phyloP scores from a whole-genome alignment of 441 rosid genomes.

The Eutrema salsugineum region DNA sequence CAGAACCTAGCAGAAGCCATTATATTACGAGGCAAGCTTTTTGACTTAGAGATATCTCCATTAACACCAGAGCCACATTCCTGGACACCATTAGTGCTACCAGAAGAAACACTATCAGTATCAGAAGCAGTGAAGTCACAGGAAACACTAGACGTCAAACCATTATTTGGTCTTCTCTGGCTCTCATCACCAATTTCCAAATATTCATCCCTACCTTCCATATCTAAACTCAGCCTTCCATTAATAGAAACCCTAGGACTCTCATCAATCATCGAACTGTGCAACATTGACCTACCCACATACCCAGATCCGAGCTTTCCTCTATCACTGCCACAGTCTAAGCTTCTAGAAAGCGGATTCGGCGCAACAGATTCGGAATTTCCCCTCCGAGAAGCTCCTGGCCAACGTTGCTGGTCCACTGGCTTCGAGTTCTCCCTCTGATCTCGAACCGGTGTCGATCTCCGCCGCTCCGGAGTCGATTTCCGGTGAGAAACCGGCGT shows the following conservation, averaged over 20 bases:
- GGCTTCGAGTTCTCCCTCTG: constrained; percentile 61
- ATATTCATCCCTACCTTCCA: constrained; percentile 32
- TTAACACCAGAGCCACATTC: constrained; percentile 46
- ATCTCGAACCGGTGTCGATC: constrained; percentile 36
- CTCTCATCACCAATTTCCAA: constrained; percentile 34
- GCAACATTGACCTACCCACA: constrained; percentile 54
- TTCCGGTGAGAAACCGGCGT: constrained; percentile 49
- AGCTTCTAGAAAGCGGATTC: constrained; percentile 42
- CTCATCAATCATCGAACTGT: constrained; percentile 44
- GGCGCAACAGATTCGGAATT: constrained; percentile 1
- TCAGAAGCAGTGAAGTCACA: constrained; percentile 60
- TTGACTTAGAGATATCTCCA: constrained; percentile 29
- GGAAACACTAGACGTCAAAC: constrained; percentile 28
- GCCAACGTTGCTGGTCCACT: constrained; percentile 69
- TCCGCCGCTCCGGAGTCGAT: constrained; percentile 77
- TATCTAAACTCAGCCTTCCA: constrained; percentile 47
- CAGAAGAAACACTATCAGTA: constrained; percentile 76
- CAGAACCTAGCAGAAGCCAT: constrained; percentile 59
- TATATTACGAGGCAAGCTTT: constrained; percentile 41
- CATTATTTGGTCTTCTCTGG: constrained; percentile 29
- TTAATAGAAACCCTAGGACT: constrained; percentile 41
- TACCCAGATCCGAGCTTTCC: constrained; percentile 53
- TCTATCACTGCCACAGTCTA: constrained; percentile 58
- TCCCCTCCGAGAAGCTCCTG: constrained; percentile 48
- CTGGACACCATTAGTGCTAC: constrained; percentile 54